Base-by-base conservation (phyloP, 768 basidiomycete genomes). In the Boletus reticulatus region DNA sequence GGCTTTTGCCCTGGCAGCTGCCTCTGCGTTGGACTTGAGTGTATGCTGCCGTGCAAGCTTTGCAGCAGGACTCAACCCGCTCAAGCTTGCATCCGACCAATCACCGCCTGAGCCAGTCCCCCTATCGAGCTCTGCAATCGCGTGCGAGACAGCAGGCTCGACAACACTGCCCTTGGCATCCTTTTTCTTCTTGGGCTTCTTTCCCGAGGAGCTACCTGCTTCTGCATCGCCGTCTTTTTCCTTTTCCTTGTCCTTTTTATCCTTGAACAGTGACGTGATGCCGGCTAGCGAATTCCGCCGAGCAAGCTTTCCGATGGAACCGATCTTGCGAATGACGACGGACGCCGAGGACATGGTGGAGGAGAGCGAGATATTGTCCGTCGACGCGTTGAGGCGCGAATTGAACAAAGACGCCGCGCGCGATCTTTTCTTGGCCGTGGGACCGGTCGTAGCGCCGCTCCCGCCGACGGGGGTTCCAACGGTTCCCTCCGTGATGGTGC, bases 291-390 rank as follows among this genome's bases (percentile, higher is more conserved):
- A 93, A 68, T 95, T 96, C 43, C 94, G 80, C 48, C 94, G 76
- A 10, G 93, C 92, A 16, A 97, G 80, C 72, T 90, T 92, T 32
- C 92, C 92, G 74, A 97, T 87, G 38, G 86, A 85, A 4, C 95
- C 91, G 45, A 98, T 85, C 76, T 97, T 98, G 61, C 95, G 84
- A 64, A 97, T 95, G 83, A 98, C 96, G 70, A 98, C 89, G 43
- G 90, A 93, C 20, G 96, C 96, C 48, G 89, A 92, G 59, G 89
- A 92, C 63, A 97, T 95, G 43, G 96, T 97, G 9, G 92, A 94
- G 19, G 88, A 90, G 38, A 98, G 82, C 27, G 94, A 97, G 61
- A 98, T 96, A 72, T 96, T 97, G 72, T 96, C 94, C 42, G 92
- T 95, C 52, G 87, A 89, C 42, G 86, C 84, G 68, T 97, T 96